These are phyloP conservation scores for Solanum paucissectum DNA, from an alignment of 257 asterid species.

Conservation along the genomic window DNA sequence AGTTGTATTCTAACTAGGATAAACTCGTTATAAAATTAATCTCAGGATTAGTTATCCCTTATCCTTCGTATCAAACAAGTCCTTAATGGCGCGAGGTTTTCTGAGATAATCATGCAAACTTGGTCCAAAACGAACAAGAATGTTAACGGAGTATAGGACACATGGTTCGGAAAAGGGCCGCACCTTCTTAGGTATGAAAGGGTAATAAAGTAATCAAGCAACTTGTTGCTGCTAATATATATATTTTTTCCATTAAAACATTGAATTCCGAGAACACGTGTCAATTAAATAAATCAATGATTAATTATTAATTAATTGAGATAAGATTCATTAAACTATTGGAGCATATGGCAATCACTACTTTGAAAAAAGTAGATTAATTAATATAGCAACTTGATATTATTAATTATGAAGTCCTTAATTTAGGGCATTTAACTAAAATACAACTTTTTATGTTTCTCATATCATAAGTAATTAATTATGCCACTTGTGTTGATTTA, in stretches of 20 bases:
- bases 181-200: background rate
- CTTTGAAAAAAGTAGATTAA: background rate
- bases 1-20: background rate
- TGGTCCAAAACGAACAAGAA: background rate
- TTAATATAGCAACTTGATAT: background rate
- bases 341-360: background rate
- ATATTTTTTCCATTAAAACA: background rate
- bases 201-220: background rate
- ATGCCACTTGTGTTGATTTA: background rate
- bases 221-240: background rate
- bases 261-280: background rate
- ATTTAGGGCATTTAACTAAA: too few species aligned
- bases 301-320: background rate
- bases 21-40: background rate
- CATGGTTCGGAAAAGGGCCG: background rate
- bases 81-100: background rate
- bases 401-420: background rate
- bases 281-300: background rate
- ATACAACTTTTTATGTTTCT: background rate
- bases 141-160: too few species aligned
- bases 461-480: background rate
- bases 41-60: too few species aligned
- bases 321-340: background rate
- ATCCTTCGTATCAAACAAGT: too few species aligned
- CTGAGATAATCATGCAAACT: background rate